phyloP scores from a whole-genome alignment of 1,284 basidiomycete species.

The Vanrija pseudolonga region DNA sequence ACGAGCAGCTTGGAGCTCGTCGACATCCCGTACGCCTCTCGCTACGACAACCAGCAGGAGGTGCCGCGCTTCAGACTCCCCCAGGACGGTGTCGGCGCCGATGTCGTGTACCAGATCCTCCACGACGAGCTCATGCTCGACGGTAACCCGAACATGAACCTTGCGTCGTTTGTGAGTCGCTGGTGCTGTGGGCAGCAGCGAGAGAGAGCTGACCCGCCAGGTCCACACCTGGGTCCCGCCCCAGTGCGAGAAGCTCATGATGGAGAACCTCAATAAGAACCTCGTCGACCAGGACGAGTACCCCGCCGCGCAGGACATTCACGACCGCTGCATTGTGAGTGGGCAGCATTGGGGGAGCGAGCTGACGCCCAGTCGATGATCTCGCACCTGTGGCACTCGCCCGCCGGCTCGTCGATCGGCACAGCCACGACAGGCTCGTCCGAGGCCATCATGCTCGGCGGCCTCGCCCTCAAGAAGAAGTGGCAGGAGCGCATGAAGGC shows the following conservation, averaged over 20 bases:
- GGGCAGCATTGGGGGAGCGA: not conserved
- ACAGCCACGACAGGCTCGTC: conserved; percentile 91
- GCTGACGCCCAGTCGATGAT: conserved; percentile 60
- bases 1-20: conserved; percentile 25
- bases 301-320: conserved; percentile 68
- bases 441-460: conserved; percentile 89
- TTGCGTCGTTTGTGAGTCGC: conserved; percentile 55
- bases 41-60: conserved; percentile 40
- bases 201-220: conserved; percentile 43
- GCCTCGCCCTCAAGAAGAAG: conserved; percentile 87
- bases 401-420: conserved; percentile 69
- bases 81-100: conserved; percentile 43
- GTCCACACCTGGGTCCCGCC: conserved; percentile 65
- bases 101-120: conserved; percentile 69
- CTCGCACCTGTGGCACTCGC: conserved; percentile 89
- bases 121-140: conserved; percentile 80
- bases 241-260: conserved; percentile 65
- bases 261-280: conserved; percentile 84
- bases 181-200: not conserved
- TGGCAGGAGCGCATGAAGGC: conserved; percentile 89
- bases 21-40: conserved; percentile 39
- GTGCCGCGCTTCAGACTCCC: conserved; percentile 51
- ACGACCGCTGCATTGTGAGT: conserved; percentile 63
- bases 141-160: conserved; percentile 71
- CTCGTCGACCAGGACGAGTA: conserved; percentile 90